These are phyloP conservation scores for Pholiota microspora DNA, from an alignment of 768 basidiomycete genomes.

Conservation along the genomic window DNA sequence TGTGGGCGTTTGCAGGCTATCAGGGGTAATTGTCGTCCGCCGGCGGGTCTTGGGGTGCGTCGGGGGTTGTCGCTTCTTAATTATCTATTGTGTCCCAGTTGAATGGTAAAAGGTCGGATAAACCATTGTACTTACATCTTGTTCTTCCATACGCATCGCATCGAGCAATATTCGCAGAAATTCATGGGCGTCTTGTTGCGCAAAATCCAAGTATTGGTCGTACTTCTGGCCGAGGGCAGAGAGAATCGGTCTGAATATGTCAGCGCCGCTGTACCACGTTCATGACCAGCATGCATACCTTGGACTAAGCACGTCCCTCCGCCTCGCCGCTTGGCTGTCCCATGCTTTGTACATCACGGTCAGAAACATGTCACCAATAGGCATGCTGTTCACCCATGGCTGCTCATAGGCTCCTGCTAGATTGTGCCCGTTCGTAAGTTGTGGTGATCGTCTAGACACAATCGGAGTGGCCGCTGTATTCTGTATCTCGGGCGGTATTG, in stretches of 20 bases:
- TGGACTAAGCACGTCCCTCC: slow-evolving; percentile 58
- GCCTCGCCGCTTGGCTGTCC: slow-evolving; percentile 52
- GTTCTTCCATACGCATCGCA: slow-evolving; percentile 92
- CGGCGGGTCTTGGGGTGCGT: slow-evolving; percentile 40
- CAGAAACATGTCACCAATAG: slow-evolving; percentile 69
- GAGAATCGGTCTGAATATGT: slow-evolving; percentile 52
- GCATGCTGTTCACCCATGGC: slow-evolving; percentile 58
- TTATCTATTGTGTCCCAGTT: slow-evolving; percentile 46
- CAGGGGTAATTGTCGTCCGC: slow-evolving; percentile 32
- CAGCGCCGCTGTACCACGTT: neutral
- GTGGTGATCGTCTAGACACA: slow-evolving; percentile 55
- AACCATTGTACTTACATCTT: slow-evolving; percentile 56
- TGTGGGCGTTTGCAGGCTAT: slow-evolving; percentile 9
- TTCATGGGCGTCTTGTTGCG: slow-evolving; percentile 96
- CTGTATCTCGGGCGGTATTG: slow-evolving; percentile 42
- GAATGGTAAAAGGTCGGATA: slow-evolving; percentile 7
- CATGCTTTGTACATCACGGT: slow-evolving; percentile 60
- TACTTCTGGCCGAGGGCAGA: slow-evolving; percentile 76
- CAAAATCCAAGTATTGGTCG: slow-evolving; percentile 92
- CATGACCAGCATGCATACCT: slow-evolving; percentile 44
- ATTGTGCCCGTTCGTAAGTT: slow-evolving; percentile 66
- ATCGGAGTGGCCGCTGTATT: slow-evolving; percentile 36
- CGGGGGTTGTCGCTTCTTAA: slow-evolving; percentile 68
- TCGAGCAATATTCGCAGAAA: slow-evolving; percentile 87
- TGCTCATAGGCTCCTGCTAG: slow-evolving; percentile 50